phyloP scores from a whole-genome alignment of 805 yeast genomes.

The Phaffomyces thermotolerans region DNA sequence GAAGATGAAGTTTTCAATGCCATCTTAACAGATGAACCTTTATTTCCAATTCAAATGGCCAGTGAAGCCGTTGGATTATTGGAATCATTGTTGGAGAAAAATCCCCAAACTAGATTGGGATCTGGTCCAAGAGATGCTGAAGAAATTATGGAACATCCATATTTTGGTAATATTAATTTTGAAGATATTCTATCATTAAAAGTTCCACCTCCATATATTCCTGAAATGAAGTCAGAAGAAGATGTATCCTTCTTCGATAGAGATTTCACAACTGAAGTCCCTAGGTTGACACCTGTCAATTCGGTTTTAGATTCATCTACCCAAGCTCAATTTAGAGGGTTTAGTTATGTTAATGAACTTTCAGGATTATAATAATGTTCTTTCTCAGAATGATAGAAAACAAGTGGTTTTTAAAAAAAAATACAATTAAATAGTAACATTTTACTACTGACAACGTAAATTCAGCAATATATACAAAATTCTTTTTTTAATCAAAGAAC shows the following conservation, averaged over 20 bases:
- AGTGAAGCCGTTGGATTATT: slow-evolving; percentile 91
- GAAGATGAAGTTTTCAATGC: slow-evolving; percentile 97
- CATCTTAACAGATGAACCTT: slow-evolving; percentile 90
- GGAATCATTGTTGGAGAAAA: slow-evolving; percentile 86
- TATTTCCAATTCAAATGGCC: slow-evolving; percentile 96
- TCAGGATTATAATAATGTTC: slow-evolving; percentile 23
- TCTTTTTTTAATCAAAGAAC: not conserved
- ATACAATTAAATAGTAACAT: too few species aligned
- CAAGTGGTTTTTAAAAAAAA: too few species aligned
- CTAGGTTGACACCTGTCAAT: slow-evolving; percentile 91
- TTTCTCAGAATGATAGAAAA: too few species aligned
- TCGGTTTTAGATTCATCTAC: slow-evolving; percentile 75
- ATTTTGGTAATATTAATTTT: slow-evolving; percentile 83
- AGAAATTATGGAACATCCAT: slow-evolving; percentile 94
- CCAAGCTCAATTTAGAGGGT: slow-evolving; percentile 97
- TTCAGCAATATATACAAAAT: too few species aligned
- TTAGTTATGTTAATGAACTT: slow-evolving; percentile 76
- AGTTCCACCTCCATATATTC: slow-evolving; percentile 84
- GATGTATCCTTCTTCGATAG: slow-evolving; percentile 91
- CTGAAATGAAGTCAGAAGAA: slow-evolving; percentile 79
- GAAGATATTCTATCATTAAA: slow-evolving; percentile 70
- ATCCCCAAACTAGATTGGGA: slow-evolving; percentile 79
- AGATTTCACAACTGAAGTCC: slow-evolving; percentile 91
- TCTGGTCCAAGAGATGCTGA: slow-evolving; percentile 81
- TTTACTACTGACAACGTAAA: too few species aligned